Base-by-base conservation (phyloP, 192 early-diverging fungal genomes). In the Coemansia sp. region DNA sequence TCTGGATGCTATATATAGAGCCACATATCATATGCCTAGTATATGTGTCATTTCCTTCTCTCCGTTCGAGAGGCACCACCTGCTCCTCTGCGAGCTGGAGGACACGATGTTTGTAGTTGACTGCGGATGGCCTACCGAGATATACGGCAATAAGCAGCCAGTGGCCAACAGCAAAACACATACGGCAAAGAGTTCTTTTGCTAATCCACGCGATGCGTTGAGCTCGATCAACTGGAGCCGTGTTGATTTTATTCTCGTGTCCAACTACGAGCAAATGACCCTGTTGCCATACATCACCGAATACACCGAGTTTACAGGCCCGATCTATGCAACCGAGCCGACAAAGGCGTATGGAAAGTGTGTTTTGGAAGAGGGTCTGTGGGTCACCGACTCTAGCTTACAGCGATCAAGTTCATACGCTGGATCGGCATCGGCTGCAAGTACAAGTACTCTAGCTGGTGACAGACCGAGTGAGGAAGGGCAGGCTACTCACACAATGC, bases 211-310 rank as follows among this genome's bases (percentile, higher is more conserved):
- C 51, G 65, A 68, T 19, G 78, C 69, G 17, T 49, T 83, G 54
- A 66, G 75, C 58, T 72, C 84, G 12, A 72, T 91, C 11, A 87
- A 89, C 75, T 82, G 88, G 67, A 82, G 78, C 50, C 75, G 75
- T 0, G 85, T 95, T 12, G 91, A 94, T 73, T 83, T 88, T 62
- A 82, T 95, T 19, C 70, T 95, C 2, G 72, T 95, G 25, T 85
- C 88, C 45, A 89, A 91, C 76, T 85, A 84, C 66, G 86, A 88
- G 57, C 84, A 91, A 56, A 88, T 90, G 82, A 72, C 88, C 21
- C 87, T 88, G 49, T 75, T 95, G 25, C 93, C 93, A 15, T 95
- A 84, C 66, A 73, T 93, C 27, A 94, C 91, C 1, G 92, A 94
- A 45, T 93, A 90, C 79, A 85, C 88, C 1, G 86, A 84, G 21